These are phyloP conservation scores for Arctium lappa DNA, from an alignment of 129 eudicot species.

Conservation along the genomic window DNA sequence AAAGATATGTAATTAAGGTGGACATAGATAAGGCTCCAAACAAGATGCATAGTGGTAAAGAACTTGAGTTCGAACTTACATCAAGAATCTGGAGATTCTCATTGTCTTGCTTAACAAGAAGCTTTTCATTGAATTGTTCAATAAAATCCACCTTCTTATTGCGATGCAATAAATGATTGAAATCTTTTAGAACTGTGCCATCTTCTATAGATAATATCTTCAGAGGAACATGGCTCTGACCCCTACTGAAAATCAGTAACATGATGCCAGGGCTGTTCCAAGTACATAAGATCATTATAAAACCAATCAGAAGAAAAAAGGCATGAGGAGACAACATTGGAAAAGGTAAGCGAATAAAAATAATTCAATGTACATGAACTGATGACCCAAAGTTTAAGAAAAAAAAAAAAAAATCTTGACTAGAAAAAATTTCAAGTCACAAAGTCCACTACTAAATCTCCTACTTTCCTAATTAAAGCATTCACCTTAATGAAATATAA, in stretches of 20 bases:
- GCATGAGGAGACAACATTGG: background rate
- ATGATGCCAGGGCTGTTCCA: slow-evolving; percentile 36
- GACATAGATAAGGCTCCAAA: background rate
- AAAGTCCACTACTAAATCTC: background rate
- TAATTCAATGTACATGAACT: background rate
- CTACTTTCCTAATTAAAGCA: background rate
- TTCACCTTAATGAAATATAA: background rate
- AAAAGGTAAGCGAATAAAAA: background rate
- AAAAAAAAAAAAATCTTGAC: background rate
- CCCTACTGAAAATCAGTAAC: slow-evolving; percentile 32
- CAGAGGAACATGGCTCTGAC: slow-evolving; percentile 34
- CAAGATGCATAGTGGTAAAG: background rate
- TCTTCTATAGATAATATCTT: slow-evolving; percentile 42
- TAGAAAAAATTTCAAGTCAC: background rate
- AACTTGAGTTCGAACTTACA: slow-evolving; percentile 25
- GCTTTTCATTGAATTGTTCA: slow-evolving; percentile 48
- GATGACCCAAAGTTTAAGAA: background rate
- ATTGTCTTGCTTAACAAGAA: slow-evolving; percentile 53
- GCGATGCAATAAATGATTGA: slow-evolving; percentile 43
- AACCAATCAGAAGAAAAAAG: background rate
- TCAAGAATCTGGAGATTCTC: slow-evolving; percentile 57
- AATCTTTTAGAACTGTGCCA: slow-evolving; percentile 41
- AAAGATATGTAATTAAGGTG: background rate
- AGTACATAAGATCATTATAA: background rate
- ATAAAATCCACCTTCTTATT: slow-evolving; percentile 50